Percentiles rank a stretch among this genome's conserved stretches.
Evolutionary conservation across 768 basidiomycete species (phyloP).

Genomic region (Fistulinella prunicolor): DNA sequence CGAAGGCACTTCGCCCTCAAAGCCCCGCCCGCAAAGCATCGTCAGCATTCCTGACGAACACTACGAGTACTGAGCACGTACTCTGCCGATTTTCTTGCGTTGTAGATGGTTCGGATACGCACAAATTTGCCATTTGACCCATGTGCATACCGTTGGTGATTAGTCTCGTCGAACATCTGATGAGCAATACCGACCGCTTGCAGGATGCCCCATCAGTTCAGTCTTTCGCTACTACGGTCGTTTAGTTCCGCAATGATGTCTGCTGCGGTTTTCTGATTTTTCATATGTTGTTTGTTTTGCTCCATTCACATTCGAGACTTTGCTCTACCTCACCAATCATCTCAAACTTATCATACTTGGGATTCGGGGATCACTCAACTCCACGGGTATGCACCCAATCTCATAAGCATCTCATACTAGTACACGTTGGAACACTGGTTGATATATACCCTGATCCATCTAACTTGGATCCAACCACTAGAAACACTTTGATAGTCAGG

Average conservation of each 20-base stretch:
- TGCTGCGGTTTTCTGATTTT: conserved; percentile 17
- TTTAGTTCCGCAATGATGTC: conserved; percentile 30
- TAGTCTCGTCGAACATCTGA: conserved; percentile 1
- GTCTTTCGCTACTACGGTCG: conserved; percentile 31
- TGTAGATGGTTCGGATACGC: conserved; percentile 23
- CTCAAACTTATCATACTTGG: conserved; percentile 2
- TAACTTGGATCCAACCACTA: conserved; percentile 2
- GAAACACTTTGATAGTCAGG: neutral
- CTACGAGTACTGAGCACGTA: conserved; percentile 44
- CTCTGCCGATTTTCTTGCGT: conserved; percentile 2
- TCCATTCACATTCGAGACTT: conserved; percentile 10
- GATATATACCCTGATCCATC: conserved; percentile 16
- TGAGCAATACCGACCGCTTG: neutral
- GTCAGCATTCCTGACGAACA: conserved; percentile 53
- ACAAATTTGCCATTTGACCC: conserved; percentile 23
- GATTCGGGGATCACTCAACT: conserved; percentile 7
- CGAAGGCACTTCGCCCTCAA: conserved; percentile 39
- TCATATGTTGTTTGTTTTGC: conserved; percentile 21
- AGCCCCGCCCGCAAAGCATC: conserved; percentile 42
- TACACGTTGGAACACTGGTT: conserved; percentile 11
- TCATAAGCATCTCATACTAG: conserved; percentile 9
- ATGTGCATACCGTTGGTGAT: conserved; percentile 24
- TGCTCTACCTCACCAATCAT: conserved; percentile 3
- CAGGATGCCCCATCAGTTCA: conserved; percentile 15
- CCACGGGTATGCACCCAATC: conserved; percentile 7